A percentile compares a stretch with the other conserved stretches of the same genome.
phyloP scores from a whole-genome alignment of 2,329 filamentous ascomycete genomes.

The Proliferodiscus dingleyae region DNA sequence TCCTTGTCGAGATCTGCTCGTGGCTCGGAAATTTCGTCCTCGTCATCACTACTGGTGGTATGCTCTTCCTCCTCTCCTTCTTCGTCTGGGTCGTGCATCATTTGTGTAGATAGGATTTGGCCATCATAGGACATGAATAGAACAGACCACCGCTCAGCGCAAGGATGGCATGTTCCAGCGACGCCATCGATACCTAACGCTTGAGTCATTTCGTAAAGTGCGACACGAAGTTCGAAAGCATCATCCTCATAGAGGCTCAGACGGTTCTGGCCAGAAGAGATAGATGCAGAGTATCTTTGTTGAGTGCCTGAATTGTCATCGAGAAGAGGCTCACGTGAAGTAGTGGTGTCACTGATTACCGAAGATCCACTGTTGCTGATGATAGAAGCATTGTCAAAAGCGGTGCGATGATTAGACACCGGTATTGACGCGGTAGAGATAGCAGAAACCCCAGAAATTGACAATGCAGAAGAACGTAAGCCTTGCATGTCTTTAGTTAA shows the following conservation, averaged over 20 bases:
- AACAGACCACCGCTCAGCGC: slow-evolving; percentile 77
- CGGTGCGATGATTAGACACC: slow-evolving; percentile 48
- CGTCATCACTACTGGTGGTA: slow-evolving; percentile 54
- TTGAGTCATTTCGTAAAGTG: slow-evolving; percentile 67
- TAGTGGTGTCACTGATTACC: slow-evolving; percentile 63
- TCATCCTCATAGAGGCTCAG: slow-evolving; percentile 57
- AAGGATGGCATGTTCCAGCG: slow-evolving; percentile 69
- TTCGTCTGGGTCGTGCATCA: slow-evolving; percentile 67
- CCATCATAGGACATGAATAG: slow-evolving; percentile 74
- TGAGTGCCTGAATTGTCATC: slow-evolving; percentile 50
- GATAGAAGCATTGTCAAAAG: slow-evolving; percentile 63
- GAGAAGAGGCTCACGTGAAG: slow-evolving; percentile 58
- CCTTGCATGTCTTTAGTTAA: slow-evolving; percentile 46
- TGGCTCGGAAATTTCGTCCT: slow-evolving; percentile 52
- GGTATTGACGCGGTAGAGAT: slow-evolving; percentile 65
- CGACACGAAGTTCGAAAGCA: slow-evolving; percentile 59
- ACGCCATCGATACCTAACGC: slow-evolving; percentile 58
- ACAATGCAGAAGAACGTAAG: slow-evolving; percentile 63
- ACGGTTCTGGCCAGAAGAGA: slow-evolving; percentile 37
- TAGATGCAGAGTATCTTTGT: slow-evolving; percentile 48
- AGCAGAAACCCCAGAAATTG: slow-evolving; percentile 61
- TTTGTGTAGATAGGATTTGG: slow-evolving; percentile 61
- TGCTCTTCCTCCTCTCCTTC: slow-evolving; percentile 62
- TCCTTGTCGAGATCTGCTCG: slow-evolving; percentile 67
- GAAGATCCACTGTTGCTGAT: slow-evolving; percentile 70